Evolutionary conservation across 2,329 filamentous ascomycete species (phyloP).

Genomic region (Pyricularia pennisetigena): DNA sequence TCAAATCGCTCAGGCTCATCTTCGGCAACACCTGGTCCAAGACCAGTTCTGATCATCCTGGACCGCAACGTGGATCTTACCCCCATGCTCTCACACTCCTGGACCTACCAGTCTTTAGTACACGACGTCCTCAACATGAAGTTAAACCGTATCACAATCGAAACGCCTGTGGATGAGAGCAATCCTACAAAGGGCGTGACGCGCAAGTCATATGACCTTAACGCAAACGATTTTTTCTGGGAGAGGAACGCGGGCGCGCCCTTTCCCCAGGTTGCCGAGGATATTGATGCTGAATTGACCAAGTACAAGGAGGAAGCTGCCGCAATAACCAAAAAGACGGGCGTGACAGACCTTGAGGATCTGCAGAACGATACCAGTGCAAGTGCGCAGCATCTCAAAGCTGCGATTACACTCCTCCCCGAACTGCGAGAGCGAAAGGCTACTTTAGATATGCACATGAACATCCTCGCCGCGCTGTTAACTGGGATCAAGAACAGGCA

Average conservation of each 20-base stretch:
- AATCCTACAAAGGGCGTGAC: constrained; percentile 65
- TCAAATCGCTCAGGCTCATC: constrained; percentile 46
- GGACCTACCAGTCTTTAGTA: constrained; percentile 73
- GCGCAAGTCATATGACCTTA: constrained; percentile 86
- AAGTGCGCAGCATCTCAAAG: constrained; percentile 89
- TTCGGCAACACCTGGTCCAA: constrained; percentile 57
- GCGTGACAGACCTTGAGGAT: constrained; percentile 85
- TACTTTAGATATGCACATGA: constrained; percentile 98
- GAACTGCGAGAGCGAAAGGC: constrained; percentile 88
- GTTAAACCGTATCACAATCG: constrained; percentile 81
- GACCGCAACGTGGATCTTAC: constrained; percentile 94
- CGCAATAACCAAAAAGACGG: constrained; percentile 91
- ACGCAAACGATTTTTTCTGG: constrained; percentile 93
- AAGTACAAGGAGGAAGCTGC: constrained; percentile 93
- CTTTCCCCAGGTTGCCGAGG: constrained; percentile 92
- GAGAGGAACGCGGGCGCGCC: constrained; percentile 80
- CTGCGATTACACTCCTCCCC: constrained; percentile 84
- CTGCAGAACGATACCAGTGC: constrained; percentile 81
- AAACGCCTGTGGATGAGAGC: constrained; percentile 68
- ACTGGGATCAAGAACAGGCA: constrained; percentile 88
- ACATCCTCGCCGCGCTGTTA: constrained; percentile 71
- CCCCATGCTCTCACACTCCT: constrained; percentile 96
- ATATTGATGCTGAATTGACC: constrained; percentile 82
- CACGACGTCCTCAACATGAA: constrained; percentile 49
- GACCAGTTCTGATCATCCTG: constrained; percentile 86